These are phyloP conservation scores for Fusarium anthophilum DNA, from an alignment of 2,329 filamentous ascomycete species.

Conservation along the genomic window DNA sequence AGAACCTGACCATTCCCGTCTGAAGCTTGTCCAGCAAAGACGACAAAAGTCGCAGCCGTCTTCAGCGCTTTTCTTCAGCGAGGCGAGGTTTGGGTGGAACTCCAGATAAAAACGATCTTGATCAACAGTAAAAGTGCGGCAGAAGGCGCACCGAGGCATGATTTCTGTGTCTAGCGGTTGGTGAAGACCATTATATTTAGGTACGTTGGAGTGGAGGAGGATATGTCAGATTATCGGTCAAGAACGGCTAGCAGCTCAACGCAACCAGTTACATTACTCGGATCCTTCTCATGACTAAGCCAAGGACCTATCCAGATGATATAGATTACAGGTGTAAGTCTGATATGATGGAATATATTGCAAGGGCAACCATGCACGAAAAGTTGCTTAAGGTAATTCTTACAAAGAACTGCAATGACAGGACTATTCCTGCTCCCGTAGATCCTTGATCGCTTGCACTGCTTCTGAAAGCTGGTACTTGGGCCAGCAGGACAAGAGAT, in stretches of 20 bases:
- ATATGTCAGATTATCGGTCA: neutral
- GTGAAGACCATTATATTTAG: neutral
- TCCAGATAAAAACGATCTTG: neutral
- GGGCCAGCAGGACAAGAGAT: too few relatives aligned
- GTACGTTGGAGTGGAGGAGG: too few relatives aligned
- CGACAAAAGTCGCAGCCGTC: constrained; percentile 10
- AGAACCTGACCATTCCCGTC: neutral
- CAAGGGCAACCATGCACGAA: fast-evolving
- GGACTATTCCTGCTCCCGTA: neutral
- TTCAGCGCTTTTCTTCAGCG: neutral
- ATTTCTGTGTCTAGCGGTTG: neutral
- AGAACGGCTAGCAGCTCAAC: neutral
- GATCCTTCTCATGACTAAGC: neutral
- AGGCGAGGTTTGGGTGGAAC: neutral
- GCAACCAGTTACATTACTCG: neutral
- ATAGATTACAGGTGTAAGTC: fast-evolving
- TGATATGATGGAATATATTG: fast-evolving
- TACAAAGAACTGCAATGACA: fast-evolving
- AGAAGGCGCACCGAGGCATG: neutral
- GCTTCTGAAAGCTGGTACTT: neutral
- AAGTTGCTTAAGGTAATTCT: fast-evolving
- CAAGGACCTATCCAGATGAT: too few relatives aligned
- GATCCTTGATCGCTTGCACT: neutral
- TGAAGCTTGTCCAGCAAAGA: constrained; percentile 12
- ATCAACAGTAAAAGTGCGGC: neutral